Base-by-base conservation (phyloP, 2,329 filamentous ascomycete species). In the Neurospora crassa region DNA sequence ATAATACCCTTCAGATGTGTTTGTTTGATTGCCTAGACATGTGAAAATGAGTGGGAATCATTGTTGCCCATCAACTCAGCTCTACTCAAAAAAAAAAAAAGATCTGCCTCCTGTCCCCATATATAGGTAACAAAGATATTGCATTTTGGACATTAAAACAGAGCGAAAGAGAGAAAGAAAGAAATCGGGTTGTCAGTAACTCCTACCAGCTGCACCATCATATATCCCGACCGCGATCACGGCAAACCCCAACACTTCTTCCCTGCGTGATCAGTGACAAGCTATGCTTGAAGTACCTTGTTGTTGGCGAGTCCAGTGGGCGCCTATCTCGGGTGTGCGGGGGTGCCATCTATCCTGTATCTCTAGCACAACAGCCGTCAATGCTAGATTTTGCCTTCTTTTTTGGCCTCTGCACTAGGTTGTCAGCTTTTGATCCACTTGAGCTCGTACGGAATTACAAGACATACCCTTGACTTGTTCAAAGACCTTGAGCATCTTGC, bases 401-500 rank as follows among this genome's bases (percentile, higher is more conserved):
- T 86, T 78, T 90, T 92, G 75, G 91, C 91, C 79, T 93, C 91
- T 90, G 76, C 71, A 69, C 20, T 14, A 71, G n/a, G 24, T 8
- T 14, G 67, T 72, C 67, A 74, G 72, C 63, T 69, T 34, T 43
- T 29, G 18, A 68, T 68, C 68, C 72, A 53, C 40, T 11, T 20
- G 16, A 20, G n/a, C 4, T 12, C 47, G 67, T 20, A 43, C 47
- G 14, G 20, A 12, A n/a, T n/a, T 4, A 16, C 7, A 45, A 37
- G 18, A 77, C 83, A 74, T 82, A 90, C 89, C 92, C 82, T 90
- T 93, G 78, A 98, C 95, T 84, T 97, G 94, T 78, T 98, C 96
- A 82, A 98, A 98, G 71, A 98, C 96, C 89, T 99, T 99, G 73
- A 99, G 84, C 93, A 99, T 96, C 88, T 99, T 99, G 80, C 95